Base-by-base conservation (phyloP, 331 rosid species). In the Quercus phellos region DNA sequence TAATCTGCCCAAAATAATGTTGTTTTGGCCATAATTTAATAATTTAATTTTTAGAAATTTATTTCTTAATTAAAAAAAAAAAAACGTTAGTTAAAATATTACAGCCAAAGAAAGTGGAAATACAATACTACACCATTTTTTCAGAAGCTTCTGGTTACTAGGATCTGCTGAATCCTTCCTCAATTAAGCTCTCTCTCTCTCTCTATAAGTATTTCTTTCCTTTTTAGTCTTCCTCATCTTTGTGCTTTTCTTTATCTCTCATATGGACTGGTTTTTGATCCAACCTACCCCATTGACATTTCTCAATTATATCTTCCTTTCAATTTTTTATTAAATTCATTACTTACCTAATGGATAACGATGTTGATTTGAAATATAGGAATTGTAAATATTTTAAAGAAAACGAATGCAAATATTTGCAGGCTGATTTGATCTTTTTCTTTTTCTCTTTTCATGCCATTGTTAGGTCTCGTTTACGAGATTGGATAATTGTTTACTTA, bases 1-100 rank as follows among this genome's bases (percentile, higher is more conserved):
- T 35, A 35, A 35, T 0, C 0, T 6, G 0, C 42, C 42, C 42
- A 35, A 35, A 34, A 1, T 34, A 0, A 34, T 2, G 2, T 35
- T 6, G 42, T 35, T 35, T 6, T 35, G 9, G 9, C 42, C 42
- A 6, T 6, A 35, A 35, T 35, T 35, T 35, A 35, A 35, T 35
- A 34, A 34, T 34, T 35, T 35, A 35, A 6, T 35, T 35, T 35
- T 35, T 6, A 1, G 0, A 35, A 35, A 35, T 6, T 35, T 35
- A 35, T 35, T 32, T 32, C 35, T 32, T 6, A 35, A 35, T 35
- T 35, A 35, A 35, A 35, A 34, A 30, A 35, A 34, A 30, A 30
- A 35, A 35, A 35, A 34, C 2, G 0, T 35, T 35, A 35, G 1
- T 35, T 35, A 35, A 35, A 26, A 22, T 7, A 60, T 24, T 10